phyloP scores from a whole-genome alignment of 495 filamentous ascomycete genomes.

The Tuber calosporum region DNA sequence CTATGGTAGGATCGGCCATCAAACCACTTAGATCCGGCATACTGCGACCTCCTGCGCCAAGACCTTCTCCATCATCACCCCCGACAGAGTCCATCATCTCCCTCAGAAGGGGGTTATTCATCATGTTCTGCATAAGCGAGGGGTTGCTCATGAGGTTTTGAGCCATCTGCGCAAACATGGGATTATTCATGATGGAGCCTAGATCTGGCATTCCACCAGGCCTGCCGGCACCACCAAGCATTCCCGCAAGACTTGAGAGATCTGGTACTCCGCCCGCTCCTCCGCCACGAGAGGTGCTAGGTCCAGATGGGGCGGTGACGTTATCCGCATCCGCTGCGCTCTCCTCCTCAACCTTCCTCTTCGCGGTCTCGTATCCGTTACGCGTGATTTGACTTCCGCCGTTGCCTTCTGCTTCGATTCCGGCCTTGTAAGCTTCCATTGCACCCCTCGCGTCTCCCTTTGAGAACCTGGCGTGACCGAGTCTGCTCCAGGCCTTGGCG shows the following conservation, averaged over 20 bases:
- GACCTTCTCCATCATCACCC: conserved; percentile 46
- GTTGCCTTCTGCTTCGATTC: conserved; percentile 88
- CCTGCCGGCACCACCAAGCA: conserved; percentile 58
- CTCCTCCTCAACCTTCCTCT: conserved; percentile 69
- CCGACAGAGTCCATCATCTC: conserved; percentile 70
- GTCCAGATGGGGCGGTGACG: conserved; percentile 41
- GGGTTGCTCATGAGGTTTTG: conserved; percentile 96
- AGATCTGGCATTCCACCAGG: conserved; percentile 82
- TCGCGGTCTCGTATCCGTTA: conserved; percentile 87
- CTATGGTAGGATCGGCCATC: conserved; percentile 86
- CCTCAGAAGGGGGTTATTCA: conserved; percentile 84
- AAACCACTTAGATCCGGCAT: conserved; percentile 72
- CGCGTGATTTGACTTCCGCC: conserved; percentile 88
- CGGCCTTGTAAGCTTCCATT: conserved; percentile 90
- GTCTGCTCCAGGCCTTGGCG: conserved; percentile 89
- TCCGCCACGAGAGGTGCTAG: conserved; percentile 35
- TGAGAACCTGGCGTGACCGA: conserved; percentile 84
- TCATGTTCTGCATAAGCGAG: conserved; percentile 75
- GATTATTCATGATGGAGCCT: conserved; percentile 81
- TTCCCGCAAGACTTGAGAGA: conserved; percentile 60
- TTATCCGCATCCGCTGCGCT: conserved; percentile 50
- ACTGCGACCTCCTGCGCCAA: conserved; percentile 56
- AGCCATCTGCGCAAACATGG: conserved; percentile 94
- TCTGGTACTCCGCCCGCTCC: conserved; percentile 72
- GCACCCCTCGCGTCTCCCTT: conserved; percentile 79